Percentiles rank a stretch among this genome's conserved stretches.
phyloP scores from a whole-genome alignment of 805 yeast genomes.

The Yarrowia porcina region DNA sequence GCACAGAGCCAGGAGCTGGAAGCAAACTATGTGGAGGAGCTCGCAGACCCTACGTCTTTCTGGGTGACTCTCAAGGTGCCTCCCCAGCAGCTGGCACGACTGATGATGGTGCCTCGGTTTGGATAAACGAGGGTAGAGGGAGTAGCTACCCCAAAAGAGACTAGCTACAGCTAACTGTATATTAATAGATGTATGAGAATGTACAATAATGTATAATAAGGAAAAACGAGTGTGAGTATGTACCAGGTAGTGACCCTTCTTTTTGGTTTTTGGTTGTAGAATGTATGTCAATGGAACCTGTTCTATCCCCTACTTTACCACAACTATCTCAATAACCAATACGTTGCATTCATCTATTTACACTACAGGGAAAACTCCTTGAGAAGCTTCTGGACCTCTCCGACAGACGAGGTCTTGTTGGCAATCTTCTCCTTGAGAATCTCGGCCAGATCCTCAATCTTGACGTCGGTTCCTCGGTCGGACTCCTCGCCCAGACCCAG shows the following conservation, averaged over 20 bases:
- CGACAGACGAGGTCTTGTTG: conserved; percentile 18
- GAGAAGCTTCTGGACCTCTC: conserved; percentile 19
- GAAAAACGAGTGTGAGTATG: no score
- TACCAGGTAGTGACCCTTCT: no score
- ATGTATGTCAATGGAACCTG: no score
- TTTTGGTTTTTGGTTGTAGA: no score
- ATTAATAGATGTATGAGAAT: conserved; percentile 12
- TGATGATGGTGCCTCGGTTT: conserved; percentile 22
- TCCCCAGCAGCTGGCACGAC: conserved; percentile 9
- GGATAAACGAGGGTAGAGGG: not conserved
- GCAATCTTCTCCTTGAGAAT: conserved; percentile 51
- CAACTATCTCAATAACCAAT: no score
- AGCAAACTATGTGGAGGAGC: not conserved
- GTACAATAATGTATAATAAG: no score
- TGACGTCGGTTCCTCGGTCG: conserved; percentile 80
- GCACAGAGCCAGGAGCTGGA: conserved; percentile 26
- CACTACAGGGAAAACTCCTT: conserved; percentile 5
- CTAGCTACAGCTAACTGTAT: conserved; percentile 7
- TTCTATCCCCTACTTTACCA: no score
- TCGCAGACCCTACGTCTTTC: conserved; percentile 20
- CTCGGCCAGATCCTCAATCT: conserved; percentile 55
- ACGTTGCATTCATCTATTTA: no score
- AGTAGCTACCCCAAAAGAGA: conserved; percentile 1
- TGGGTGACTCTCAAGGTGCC: conserved; percentile 26
- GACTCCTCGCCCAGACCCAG: conserved; percentile 85